Base-by-base conservation (phyloP, 2,329 filamentous ascomycete genomes). In the Curvularia hawaiiensis region DNA sequence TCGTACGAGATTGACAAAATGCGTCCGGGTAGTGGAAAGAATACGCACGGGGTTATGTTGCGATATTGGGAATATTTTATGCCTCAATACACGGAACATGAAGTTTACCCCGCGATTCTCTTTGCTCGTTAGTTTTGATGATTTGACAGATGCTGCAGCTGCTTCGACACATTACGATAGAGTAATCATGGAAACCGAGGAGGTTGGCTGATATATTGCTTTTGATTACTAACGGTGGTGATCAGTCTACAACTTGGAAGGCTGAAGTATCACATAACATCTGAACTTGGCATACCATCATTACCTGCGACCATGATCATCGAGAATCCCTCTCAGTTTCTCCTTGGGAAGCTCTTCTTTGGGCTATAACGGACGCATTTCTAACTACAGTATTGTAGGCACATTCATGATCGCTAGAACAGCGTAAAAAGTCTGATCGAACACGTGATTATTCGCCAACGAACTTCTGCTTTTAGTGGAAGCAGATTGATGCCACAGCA, bases 161-260 rank as follows among this genome's bases (percentile, higher is more conserved):
- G 33, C 54, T 49, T 26, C 40, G 31, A 50, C 24, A 26, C 18
- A 26, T 39, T 18, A 40, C 39, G 31, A n/a, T 16, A 30, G 20
- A 18, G 31, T 33, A 12, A 10, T 18, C 24, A 20, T 31, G 11
- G 45, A 30, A 33, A 26, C 40, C 24, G 54, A 18, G 45, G 30
- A 39, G 31, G 24, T 20, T 49, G 1, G 44, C 24, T 49, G 31
- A 20, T 54, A 18, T 50, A 44, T 41, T 54, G 18, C 18, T 20
- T 9, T 28, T 14, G 28, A 48, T 52, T 35, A 56, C 49, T 56
- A 52, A 56, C 24, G 14, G 12, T 6, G 33, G 20, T 35, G 33
- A 20, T 41, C 33, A 22, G 39, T 31, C 28, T 31, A 20, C 18
- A 1, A 8, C 5, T 30, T 18, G 44, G 44, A 5, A 11, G 12